Evolutionary conservation across 371 early-diverging fungal species (phyloP).

Genomic region (Mucor circinelloides): DNA sequence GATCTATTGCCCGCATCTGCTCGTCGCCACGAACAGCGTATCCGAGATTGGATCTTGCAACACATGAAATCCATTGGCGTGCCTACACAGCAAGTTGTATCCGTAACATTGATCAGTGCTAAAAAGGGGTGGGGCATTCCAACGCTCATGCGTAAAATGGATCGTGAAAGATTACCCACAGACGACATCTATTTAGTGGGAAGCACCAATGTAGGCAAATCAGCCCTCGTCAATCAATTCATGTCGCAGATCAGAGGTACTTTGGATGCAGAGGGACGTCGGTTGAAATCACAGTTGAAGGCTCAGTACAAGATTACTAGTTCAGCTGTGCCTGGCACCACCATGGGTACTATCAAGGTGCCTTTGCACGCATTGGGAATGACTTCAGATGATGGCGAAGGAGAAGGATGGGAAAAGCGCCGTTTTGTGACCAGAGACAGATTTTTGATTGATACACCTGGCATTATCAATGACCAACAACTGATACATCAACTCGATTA

Average conservation of each 20-base stretch:
- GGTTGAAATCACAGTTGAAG: slow-evolving; percentile 37
- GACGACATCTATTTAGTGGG: slow-evolving; percentile 75
- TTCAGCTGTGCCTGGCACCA: slow-evolving; percentile 71
- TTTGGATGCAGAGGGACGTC: slow-evolving; percentile 17
- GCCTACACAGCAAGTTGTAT: slow-evolving; percentile 38
- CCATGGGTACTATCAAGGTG: slow-evolving; percentile 65
- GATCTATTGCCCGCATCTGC: slow-evolving; percentile 61
- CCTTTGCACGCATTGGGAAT: slow-evolving; percentile 58
- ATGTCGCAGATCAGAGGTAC: slow-evolving; percentile 38
- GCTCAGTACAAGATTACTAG: slow-evolving; percentile 58
- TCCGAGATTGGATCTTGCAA: slow-evolving; percentile 60
- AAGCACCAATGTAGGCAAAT: slow-evolving; percentile 76
- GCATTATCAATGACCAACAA: slow-evolving; percentile 63
- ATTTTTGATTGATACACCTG: slow-evolving; percentile 71
- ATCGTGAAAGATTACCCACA: slow-evolving; percentile 44
- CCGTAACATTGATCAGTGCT: slow-evolving; percentile 64
- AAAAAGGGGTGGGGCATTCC: slow-evolving; percentile 62
- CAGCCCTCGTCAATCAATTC: slow-evolving; percentile 66
- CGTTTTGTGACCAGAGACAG: slow-evolving; percentile 47
- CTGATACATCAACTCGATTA: slow-evolving; percentile 47
- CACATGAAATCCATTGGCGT: slow-evolving; percentile 48
- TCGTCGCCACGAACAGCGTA: slow-evolving; percentile 52
- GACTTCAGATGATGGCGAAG: neutral
- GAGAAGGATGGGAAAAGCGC: slow-evolving; percentile 14
- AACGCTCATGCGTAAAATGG: slow-evolving; percentile 51